A percentile compares a stretch with the other conserved stretches of the same genome.
Evolutionary conservation across 306 rosid genomes (phyloP).

Genomic region (Castanea mollissima): DNA sequence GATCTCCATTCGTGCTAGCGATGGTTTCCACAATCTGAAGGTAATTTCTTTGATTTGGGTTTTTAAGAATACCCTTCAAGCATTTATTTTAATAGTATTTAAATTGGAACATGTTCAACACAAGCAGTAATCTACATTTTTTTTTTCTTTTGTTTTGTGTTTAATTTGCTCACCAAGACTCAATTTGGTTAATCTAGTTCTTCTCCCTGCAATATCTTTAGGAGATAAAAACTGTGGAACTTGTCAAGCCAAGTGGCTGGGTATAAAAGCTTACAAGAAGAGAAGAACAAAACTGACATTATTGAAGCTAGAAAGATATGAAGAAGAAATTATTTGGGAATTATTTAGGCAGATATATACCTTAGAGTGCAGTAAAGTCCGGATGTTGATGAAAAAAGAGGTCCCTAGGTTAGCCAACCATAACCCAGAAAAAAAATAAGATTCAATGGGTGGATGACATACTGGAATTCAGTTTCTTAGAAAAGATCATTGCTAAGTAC

Average conservation of each 20-base stretch:
- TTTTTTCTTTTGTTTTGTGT: not conserved
- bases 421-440: too few relatives aligned
- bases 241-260: conserved; percentile 90
- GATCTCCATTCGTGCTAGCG: conserved; percentile 81
- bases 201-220: conserved; percentile 26
- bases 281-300: too few relatives aligned
- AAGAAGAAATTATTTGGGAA: too few relatives aligned
- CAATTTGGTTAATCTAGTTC: conserved; percentile 10
- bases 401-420: too few relatives aligned
- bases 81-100: not conserved
- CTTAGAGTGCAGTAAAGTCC: too few relatives aligned
- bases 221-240: conserved; percentile 90
- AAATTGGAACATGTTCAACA: not conserved
- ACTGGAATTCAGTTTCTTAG: too few relatives aligned
- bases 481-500: too few relatives aligned
- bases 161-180: not conserved
- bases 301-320: too few relatives aligned
- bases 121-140: not conserved
- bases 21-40: conserved; percentile 93
- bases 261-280: conserved; percentile 25
- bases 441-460: too few relatives aligned
- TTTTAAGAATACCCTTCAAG: not conserved
- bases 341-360: too few relatives aligned
- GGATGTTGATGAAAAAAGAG: too few relatives aligned
- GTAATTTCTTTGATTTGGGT: conserved; percentile 22